Base-by-base conservation (phyloP, 1,139 yeast species). In the Protomyces pachydermus region DNA sequence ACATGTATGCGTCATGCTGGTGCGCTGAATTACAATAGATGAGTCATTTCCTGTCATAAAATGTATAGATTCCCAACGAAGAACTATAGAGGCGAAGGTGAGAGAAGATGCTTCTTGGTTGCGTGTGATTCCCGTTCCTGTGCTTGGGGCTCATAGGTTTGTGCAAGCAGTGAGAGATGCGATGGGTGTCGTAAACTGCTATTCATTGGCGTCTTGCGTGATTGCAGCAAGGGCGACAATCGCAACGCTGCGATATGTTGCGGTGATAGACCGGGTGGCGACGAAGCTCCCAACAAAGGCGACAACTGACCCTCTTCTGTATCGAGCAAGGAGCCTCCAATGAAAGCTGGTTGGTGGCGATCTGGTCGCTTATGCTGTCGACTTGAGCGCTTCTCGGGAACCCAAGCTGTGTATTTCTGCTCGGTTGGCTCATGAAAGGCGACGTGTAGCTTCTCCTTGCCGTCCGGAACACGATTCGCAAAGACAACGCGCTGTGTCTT, bases 1-100 rank as follows among this genome's bases (percentile, higher is more conserved):
- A 88, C 75, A 88, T 88, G 95, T 88, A 88, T 73, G 95, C 95
- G 1, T 86, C 91, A 3, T 87, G 95, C 1, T 88, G 95, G 95
- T 84, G 88, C 25, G 68, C 68, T 2, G 66, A 23, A 35, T 20
- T 57, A 14, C 42, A 37, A 46, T 39, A 42, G 39, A 38, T n/a
- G 42, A 38, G 42, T 38, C 42, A 38, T 38, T 38, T 14, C 18
- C 18, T 38, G 42, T 38, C 42, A 38, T 38, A 16, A 14, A 14
- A 38, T 38, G 42, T 14, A 38, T 38, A 38, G 10, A 14, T 38
- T 2, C 8, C n/a, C 5, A 14, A 38, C 10, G n/a, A 38, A 16
- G 42, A 16, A 38, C 42, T 38, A 38, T 16, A 38, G n/a, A 3
- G 42, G 42, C 42, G 42, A 42, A 42, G 48, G 25, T 20, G 48